phyloP scores from a whole-genome alignment of 1,139 yeast species.

The Taiozyma sp. region DNA sequence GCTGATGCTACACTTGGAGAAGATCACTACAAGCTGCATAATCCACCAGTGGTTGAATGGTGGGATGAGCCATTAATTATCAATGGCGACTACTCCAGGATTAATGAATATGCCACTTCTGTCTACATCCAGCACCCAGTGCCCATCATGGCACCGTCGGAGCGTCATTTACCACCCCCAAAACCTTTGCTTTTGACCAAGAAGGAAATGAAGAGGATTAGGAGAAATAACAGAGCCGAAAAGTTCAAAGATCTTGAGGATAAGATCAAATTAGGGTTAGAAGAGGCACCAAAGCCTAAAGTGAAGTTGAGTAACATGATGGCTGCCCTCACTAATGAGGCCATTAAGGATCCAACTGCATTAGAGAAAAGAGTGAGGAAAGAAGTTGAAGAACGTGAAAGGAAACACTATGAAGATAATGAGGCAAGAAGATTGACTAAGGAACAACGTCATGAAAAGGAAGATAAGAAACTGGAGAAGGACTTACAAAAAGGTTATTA shows the following conservation, averaged over 20 bases:
- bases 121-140: constrained; percentile 78
- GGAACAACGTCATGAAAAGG: constrained; percentile 48
- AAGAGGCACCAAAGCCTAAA: constrained; percentile 87
- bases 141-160: constrained; percentile 56
- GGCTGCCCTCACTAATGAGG: constrained; percentile 81
- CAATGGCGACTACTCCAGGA: constrained; percentile 28
- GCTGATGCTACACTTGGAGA: constrained; percentile 49
- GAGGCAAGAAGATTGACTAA: constrained; percentile 53
- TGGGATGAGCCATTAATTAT: constrained; percentile 58
- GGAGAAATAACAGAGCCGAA: constrained; percentile 65
- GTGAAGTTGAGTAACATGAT: constrained; percentile 77
- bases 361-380: constrained; percentile 67
- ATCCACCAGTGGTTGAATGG: constrained; percentile 71
- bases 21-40: constrained; percentile 36
- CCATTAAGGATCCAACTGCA: constrained; percentile 86
- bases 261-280: constrained; percentile 71
- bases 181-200: constrained; percentile 63
- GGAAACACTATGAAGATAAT: constrained; percentile 59
- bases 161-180: constrained; percentile 36
- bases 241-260: constrained; percentile 70
- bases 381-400: constrained; percentile 60
- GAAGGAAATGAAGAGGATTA: constrained; percentile 65
- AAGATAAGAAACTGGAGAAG: constrained; percentile 37
- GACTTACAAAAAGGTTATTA: constrained; percentile 51
- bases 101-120: constrained; percentile 44